These are phyloP conservation scores for Pythium utonaiense DNA, from an alignment of 352 stramenopile genomes.

Conservation along the genomic window DNA sequence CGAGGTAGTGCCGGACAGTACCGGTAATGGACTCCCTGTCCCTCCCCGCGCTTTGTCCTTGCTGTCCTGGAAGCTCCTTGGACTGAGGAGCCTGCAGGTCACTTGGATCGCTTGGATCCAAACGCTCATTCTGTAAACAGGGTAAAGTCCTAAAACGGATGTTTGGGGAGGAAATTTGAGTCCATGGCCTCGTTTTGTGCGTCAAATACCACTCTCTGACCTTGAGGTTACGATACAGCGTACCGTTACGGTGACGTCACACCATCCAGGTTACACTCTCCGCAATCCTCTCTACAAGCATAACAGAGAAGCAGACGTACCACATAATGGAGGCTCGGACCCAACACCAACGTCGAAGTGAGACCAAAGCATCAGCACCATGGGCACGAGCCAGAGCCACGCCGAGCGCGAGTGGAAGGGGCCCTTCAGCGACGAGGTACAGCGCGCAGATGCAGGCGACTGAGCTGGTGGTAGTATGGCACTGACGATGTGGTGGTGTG, in stretches of 20 bases:
- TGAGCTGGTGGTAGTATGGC: no score
- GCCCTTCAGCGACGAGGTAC: conserved; percentile 75
- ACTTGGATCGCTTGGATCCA: no score
- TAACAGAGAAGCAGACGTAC: not conserved
- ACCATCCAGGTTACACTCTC: not conserved
- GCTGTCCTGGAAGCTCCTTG: no score
- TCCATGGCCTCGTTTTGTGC: not conserved
- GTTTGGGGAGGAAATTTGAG: not conserved
- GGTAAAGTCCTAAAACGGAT: not conserved
- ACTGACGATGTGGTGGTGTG: not conserved
- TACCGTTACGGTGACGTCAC: not conserved
- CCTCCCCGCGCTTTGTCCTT: no score
- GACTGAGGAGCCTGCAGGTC: no score
- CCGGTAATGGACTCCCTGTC: no score
- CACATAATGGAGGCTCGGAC: not conserved
- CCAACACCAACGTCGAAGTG: not conserved
- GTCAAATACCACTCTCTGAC: not conserved
- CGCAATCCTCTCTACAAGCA: not conserved
- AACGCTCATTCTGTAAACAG: no score
- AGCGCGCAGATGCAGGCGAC: no score
- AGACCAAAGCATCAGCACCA: conserved; percentile 3
- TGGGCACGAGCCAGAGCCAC: conserved; percentile 23
- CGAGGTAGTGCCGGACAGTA: not conserved
- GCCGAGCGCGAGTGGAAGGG: conserved; percentile 48
- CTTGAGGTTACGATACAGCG: conserved; percentile 1